These are phyloP conservation scores for Neurospora intermedia DNA, from an alignment of 495 filamentous ascomycete genomes.

Conservation along the genomic window DNA sequence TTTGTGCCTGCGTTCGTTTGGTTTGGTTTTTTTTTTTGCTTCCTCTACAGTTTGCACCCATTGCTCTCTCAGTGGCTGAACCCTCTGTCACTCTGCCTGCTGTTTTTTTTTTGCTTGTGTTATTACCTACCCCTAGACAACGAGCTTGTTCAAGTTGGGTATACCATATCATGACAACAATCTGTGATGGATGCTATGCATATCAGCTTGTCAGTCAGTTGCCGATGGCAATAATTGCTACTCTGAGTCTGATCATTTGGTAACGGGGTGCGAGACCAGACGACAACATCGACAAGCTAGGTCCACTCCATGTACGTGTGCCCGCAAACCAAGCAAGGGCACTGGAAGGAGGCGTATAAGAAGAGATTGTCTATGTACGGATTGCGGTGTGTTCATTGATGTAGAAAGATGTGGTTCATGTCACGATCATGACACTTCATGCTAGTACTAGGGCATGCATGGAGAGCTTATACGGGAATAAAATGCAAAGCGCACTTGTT, in stretches of 20 bases:
- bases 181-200: not conserved
- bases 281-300: not conserved
- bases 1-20: not conserved
- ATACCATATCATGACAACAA: not conserved
- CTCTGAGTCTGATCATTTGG: not conserved
- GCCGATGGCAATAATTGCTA: not conserved
- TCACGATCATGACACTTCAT: no score
- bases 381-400: no score
- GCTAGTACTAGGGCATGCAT: no score
- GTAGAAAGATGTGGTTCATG: no score
- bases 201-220: not conserved
- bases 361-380: not conserved
- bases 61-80: not conserved
- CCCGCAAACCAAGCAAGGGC: not conserved
- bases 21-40: not conserved
- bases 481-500: not conserved
- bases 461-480: no score
- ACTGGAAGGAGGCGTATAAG: not conserved
- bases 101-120: not conserved
- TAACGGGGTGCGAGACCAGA: not conserved
- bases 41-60: not conserved
- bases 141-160: not conserved
- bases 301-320: not conserved
- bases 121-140: not conserved
- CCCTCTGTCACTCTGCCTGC: not conserved